Evolutionary conservation across 495 filamentous ascomycete genomes (phyloP), one percentile per base, ranked within the genome.

Genomic region (Xylaria telfairii): DNA sequence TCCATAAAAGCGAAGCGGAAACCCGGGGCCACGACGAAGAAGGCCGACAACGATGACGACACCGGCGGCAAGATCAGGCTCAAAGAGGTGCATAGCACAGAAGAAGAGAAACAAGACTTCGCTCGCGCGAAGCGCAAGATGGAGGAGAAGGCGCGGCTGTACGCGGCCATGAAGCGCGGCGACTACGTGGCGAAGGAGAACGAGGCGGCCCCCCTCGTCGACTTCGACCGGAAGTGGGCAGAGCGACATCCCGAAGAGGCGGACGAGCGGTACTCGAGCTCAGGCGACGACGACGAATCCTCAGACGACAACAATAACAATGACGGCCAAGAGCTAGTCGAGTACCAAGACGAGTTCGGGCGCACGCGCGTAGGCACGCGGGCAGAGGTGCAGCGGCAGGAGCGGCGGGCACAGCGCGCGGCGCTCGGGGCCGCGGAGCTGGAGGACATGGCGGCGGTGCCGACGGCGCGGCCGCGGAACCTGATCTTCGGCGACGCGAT

Each of bases 161-260:
- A 99, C 80, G 88, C 90, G 0, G 88, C 91, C 57, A 89, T 99
- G 90, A 95, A 95, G 80, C 83, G 90, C 68, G 92, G 87, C 69
- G 93, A 88, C 70, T 89, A 82, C 81, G 86, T 85, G 63, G 80
- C 81, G 80, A 89, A 88, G 53, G 82, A 83, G 9, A 85, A 80
- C 70, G 85, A 82, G 76, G 83, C 81, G 62, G 87, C 86, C 74
- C 87, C 80, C 10, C 81, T 95, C 26, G 90, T 99, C 0, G 96
- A 99, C 82, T 99, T 98, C 76, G 95, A 98, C 80, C 84, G 89
- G 53, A 99, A 98, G 80, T 97, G 95, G 93, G 93, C 90, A 0
- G 93, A 96, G 73, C 78, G 81, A 47, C 78, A 89, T 54, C 79
- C 76, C 13, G 82, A 83, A 15, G 74, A 76, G 17, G 76, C 68